Conservation (phyloP, 2,329 filamentous ascomycete species). For the Parascedosporium putredinis region DNA sequence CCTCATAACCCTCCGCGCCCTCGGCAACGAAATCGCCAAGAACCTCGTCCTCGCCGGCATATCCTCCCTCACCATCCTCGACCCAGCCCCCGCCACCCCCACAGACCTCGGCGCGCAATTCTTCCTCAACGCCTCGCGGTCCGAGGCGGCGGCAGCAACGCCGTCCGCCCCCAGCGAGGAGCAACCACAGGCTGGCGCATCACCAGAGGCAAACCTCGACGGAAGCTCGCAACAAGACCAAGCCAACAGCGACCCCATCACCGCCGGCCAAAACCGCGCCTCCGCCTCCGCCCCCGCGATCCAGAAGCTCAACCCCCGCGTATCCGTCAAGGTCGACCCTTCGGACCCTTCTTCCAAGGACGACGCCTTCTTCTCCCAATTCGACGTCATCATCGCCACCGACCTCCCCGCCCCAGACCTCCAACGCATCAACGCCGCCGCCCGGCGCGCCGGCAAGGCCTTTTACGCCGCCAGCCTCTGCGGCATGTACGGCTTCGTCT, state of each 20-base stretch:
- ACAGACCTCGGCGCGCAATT: conserved; percentile 76
- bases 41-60: conserved; percentile 93
- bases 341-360: conserved; percentile 56
- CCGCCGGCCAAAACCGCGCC: conserved; percentile 75
- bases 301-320: conserved; percentile 80
- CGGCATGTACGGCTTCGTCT: conserved; percentile 90
- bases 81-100: conserved; percentile 64
- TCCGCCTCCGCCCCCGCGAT: conserved; percentile 69
- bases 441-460: conserved; percentile 63
- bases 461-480: conserved; percentile 86
- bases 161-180: no score
- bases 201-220: no score
- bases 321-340: conserved; percentile 62
- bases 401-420: conserved; percentile 70
- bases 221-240: no score
- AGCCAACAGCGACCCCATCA: conserved; percentile 37
- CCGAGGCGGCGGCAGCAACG: background rate
- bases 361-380: conserved; percentile 65
- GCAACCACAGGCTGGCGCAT: no score
- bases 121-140: conserved; percentile 51
- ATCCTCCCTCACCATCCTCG: conserved; percentile 78
- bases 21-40: conserved; percentile 93
- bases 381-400: conserved; percentile 81
- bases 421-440: conserved; percentile 74
- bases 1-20: conserved; percentile 74